phyloP scores from a whole-genome alignment of 2,329 filamentous ascomycete genomes.

The Canariomyces notabilis region DNA sequence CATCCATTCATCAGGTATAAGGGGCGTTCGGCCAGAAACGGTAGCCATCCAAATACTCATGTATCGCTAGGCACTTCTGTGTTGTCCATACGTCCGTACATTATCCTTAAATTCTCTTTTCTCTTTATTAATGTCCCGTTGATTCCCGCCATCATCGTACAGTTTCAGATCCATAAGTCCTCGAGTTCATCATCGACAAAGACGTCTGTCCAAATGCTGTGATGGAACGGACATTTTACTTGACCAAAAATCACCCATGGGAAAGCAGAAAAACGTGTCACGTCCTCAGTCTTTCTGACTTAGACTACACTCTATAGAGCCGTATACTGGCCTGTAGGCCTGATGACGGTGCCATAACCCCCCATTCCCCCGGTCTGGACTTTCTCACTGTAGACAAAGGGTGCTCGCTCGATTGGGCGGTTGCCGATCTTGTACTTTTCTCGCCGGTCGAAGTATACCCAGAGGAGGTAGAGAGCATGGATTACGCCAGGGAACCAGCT shows the following conservation, averaged over 20 bases:
- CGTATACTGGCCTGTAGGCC: background rate
- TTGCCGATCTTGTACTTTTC: slow-evolving; percentile 58
- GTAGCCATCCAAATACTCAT: no score
- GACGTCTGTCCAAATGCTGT: no score
- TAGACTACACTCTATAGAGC: no score
- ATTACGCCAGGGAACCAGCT: slow-evolving; percentile 74
- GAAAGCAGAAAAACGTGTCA: background rate
- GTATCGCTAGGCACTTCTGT: no score
- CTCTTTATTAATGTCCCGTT: no score
- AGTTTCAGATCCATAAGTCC: no score
- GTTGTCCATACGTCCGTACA: no score
- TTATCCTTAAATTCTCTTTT: no score
- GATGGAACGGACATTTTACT: no score
- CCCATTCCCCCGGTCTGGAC: slow-evolving; percentile 67
- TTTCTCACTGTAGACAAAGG: slow-evolving; percentile 66
- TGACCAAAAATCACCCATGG: background rate
- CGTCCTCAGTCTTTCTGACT: background rate
- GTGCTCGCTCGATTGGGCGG: slow-evolving; percentile 48
- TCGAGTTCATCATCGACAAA: background rate
- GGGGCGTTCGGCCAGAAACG: no score
- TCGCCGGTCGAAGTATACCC: slow-evolving; percentile 72
- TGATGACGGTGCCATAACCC: slow-evolving; percentile 39
- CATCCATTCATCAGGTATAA: no score
- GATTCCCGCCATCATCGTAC: no score
- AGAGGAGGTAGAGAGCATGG: slow-evolving; percentile 77